Base-by-base conservation (phyloP, 805 yeast species). In the Martiniozyma abietophila region DNA sequence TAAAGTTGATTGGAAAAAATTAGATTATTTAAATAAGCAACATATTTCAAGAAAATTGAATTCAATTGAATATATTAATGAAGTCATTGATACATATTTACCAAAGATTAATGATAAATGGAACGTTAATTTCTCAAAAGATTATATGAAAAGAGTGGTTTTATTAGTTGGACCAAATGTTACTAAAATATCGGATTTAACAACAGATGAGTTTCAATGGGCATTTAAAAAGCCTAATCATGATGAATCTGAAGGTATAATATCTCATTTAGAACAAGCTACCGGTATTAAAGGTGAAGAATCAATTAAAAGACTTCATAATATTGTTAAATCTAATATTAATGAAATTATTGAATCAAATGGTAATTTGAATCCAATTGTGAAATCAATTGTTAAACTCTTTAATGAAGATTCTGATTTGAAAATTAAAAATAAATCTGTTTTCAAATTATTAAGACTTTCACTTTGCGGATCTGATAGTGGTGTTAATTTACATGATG, bases 1-100 rank as follows among this genome's bases (percentile, higher is more conserved):
- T 11, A 89, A 86, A 52, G 96, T 92, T 6, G 86, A 82, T 43
- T 76, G 74, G 39, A 67, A 69, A 35, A 89, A 92, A 54, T 65
- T 92, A 35, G 62, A 65, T 44, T 82, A 61, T 52, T 82, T 92
- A 60, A 88, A 92, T 56, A 83, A 81, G 48, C 69, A 67, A 39
- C 84, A 81, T 50, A 56, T 86, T 25, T 56, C 57, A 5, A 42
- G 53, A 25, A 62, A 64, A 34, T 49, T 83, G 11, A 46, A 51
- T 2, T 41, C 67, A 24, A 58, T 64, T 0, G 46, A 31, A 1
- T 49, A 50, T 32, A 55, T 71, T 1, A 48, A 58, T 5, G 48
- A 72, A 5, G 58, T 70, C 1, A 50, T 60, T 0, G 51, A 59
- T 10, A 48, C 15, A 18, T 29, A 16, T 6, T 20, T 34, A n/a